These are phyloP conservation scores for Candida sakaeoensis DNA, from an alignment of 805 yeast species.

Conservation along the genomic window DNA sequence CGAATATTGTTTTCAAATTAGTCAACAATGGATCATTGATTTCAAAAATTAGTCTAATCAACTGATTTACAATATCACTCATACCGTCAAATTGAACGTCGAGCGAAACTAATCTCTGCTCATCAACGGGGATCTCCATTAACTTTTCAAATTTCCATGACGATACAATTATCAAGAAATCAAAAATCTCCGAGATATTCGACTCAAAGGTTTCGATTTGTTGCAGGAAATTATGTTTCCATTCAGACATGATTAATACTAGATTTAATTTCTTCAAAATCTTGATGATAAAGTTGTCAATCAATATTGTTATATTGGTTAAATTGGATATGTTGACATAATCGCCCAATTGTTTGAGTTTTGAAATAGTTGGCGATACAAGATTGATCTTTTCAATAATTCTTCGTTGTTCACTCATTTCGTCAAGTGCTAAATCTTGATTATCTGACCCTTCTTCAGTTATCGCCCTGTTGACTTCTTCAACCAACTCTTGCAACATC, in stretches of 20 bases:
- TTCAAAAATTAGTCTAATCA: slow-evolving; percentile 9
- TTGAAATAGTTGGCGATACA: slow-evolving; percentile 13
- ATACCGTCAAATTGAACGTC: slow-evolving; percentile 19
- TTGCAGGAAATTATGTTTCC: slow-evolving; percentile 20
- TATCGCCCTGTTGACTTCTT: slow-evolving; percentile 15
- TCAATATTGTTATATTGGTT: slow-evolving; percentile 10
- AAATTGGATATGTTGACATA: slow-evolving; percentile 12
- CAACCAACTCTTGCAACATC: slow-evolving; percentile 21
- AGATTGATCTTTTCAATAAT: slow-evolving; percentile 10
- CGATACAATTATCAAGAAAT: slow-evolving; percentile 21
- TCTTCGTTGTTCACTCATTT: slow-evolving; percentile 15
- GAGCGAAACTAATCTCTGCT: slow-evolving; percentile 18
- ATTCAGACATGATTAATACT: slow-evolving; percentile 14
- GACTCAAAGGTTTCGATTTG: slow-evolving; percentile 12
- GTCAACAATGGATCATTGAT: slow-evolving; percentile 1
- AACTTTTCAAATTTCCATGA: slow-evolving; percentile 37
- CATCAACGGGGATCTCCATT: slow-evolving; percentile 18
- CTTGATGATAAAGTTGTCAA: slow-evolving; percentile 14
- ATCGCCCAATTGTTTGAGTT: slow-evolving; percentile 24
- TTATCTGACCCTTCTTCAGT: slow-evolving; percentile 10
- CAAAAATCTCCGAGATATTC: slow-evolving; percentile 19
- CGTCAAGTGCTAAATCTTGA: slow-evolving; percentile 12
- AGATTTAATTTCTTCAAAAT: slow-evolving; percentile 21
- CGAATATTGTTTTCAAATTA: slow-evolving; percentile 19
- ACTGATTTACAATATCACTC: slow-evolving; percentile 14